Conservation (phyloP, 2,329 filamentous ascomycete species). For the Sclerotinia glacialis region DNA sequence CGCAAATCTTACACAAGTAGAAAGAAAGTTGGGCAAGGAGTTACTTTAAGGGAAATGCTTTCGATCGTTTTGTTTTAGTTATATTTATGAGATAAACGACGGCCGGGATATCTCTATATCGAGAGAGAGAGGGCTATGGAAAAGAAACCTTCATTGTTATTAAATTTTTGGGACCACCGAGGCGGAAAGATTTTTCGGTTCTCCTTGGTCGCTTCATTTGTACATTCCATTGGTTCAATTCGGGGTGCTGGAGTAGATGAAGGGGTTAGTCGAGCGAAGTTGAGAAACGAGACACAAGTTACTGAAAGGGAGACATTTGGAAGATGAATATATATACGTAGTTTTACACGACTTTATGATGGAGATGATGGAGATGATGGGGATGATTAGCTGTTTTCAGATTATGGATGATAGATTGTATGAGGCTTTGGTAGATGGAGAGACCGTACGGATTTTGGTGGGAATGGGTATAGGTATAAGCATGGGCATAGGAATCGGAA, state of each 20-base stretch:
- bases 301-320: not conserved
- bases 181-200: not conserved
- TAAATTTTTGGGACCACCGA: not conserved
- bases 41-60: not conserved
- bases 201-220: not conserved
- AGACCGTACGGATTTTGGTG: too few relatives aligned
- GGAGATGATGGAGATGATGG: not conserved
- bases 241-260: not conserved
- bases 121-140: not conserved
- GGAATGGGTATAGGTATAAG: too few relatives aligned
- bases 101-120: not conserved
- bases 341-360: not conserved
- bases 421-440: too few relatives aligned
- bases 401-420: not conserved
- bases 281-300: too few relatives aligned
- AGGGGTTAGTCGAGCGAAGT: not conserved
- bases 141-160: slow-evolving; percentile 3
- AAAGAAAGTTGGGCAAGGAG: slow-evolving; percentile 1
- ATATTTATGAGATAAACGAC: slow-evolving; percentile 1
- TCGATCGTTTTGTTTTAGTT: not conserved
- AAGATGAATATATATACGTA: not conserved
- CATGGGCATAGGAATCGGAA: too few relatives aligned
- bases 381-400: too few relatives aligned
- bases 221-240: slow-evolving; percentile 1
- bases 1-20: not conserved